Percentiles rank a stretch among this genome's conserved stretches.
These are phyloP conservation scores for Mycena chlorophos DNA, from an alignment of 768 basidiomycete species.

Conservation along the genomic window DNA sequence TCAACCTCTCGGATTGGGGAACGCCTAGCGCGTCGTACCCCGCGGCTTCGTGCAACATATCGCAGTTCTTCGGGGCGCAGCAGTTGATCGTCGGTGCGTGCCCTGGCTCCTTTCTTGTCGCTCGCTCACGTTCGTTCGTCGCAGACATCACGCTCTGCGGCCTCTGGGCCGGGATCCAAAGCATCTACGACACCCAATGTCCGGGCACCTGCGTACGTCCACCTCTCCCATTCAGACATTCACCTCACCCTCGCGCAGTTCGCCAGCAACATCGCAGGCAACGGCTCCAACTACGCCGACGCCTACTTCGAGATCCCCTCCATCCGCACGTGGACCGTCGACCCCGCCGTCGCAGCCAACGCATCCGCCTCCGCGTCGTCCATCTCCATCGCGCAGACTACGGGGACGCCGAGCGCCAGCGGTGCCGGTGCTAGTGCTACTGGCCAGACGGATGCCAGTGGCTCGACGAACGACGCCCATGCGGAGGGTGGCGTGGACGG, in stretches of 20 bases:
- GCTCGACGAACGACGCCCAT: slow-evolving; percentile 1
- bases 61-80: slow-evolving; percentile 47
- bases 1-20: slow-evolving; percentile 41
- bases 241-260: slow-evolving; percentile 39
- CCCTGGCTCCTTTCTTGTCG: neutral
- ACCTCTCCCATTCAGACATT: neutral
- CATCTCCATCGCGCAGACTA: neutral
- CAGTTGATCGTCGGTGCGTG: slow-evolving; percentile 42
- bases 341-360: neutral
- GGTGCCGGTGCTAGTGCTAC: neutral
- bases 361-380: neutral
- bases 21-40: slow-evolving; percentile 45
- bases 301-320: slow-evolving; percentile 66
- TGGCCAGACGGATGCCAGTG: neutral
- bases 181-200: slow-evolving; percentile 46
- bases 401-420: neutral
- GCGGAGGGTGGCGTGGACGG: no score
- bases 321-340: slow-evolving; percentile 35
- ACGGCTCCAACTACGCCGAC: slow-evolving; percentile 52
- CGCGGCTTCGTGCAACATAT: slow-evolving; percentile 43
- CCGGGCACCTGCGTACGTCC: slow-evolving; percentile 44
- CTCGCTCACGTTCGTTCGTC: neutral
- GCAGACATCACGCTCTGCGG: slow-evolving; percentile 56
- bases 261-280: slow-evolving; percentile 51
- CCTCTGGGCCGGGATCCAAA: slow-evolving; percentile 50